Percentiles rank a stretch among this genome's conserved stretches.
These are phyloP conservation scores for Scutellaria galericulata DNA, from an alignment of 257 asterid genomes.

Conservation along the genomic window DNA sequence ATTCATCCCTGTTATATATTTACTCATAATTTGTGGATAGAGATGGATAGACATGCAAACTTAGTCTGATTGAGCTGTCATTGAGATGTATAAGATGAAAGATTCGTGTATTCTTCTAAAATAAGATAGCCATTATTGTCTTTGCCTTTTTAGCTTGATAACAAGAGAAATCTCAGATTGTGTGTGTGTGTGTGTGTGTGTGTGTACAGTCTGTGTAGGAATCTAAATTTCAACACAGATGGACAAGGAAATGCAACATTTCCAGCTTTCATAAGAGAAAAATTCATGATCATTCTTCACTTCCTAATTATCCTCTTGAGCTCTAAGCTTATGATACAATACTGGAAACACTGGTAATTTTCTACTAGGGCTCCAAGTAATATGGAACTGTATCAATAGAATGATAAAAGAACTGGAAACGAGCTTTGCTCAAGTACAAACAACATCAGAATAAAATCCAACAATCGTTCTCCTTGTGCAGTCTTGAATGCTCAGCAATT, in stretches of 20 bases:
- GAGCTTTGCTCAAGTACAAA: constrained; percentile 57
- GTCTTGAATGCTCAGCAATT: constrained; percentile 79
- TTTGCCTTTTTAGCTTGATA: neutral
- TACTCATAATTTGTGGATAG: neutral
- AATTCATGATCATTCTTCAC: neutral
- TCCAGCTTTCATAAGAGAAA: constrained; percentile 6
- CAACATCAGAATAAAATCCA: constrained; percentile 94
- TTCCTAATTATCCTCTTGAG: neutral
- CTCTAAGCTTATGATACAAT: neutral
- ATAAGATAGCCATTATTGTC: neutral
- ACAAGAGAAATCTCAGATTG: neutral
- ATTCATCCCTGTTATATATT: neutral
- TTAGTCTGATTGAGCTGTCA: neutral
- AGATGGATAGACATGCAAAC: neutral
- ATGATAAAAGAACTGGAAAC: neutral
- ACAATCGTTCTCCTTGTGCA: constrained; percentile 83
- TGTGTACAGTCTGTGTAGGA: neutral
- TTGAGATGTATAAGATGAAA: neutral
- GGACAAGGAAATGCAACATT: neutral
- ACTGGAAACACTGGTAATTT: neutral
- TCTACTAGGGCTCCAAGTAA: neutral
- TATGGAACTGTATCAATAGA: neutral
- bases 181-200: neutral
- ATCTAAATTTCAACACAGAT: neutral
- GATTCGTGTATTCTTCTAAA: neutral